phyloP scores from a whole-genome alignment of 2,329 filamentous ascomycete genomes.

The Botrytis porri region DNA sequence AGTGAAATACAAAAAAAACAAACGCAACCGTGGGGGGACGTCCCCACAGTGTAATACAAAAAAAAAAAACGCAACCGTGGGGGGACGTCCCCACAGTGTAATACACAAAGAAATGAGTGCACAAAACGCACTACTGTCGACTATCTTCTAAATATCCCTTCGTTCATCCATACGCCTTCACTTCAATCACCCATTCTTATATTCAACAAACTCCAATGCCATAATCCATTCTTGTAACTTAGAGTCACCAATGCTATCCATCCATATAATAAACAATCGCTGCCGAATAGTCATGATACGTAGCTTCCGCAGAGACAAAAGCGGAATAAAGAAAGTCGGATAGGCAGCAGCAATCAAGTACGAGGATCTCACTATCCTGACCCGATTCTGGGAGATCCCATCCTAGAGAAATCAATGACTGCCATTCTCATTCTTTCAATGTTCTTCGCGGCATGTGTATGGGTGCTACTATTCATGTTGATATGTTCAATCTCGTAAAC shows the following conservation, averaged over 20 bases:
- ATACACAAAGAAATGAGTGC: not conserved
- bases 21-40: not conserved
- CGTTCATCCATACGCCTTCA: not conserved
- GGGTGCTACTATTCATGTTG: not conserved
- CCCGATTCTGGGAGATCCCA: not conserved
- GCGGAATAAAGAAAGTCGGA: not conserved
- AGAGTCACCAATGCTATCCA: not conserved
- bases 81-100: not conserved
- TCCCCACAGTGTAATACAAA: not conserved
- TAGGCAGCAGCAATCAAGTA: not conserved
- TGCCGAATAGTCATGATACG: not conserved
- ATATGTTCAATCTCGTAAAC: slow-evolving; percentile 4
- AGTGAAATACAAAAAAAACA: not conserved
- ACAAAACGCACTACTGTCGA: not conserved
- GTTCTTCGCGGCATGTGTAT: not conserved
- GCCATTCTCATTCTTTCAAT: not conserved
- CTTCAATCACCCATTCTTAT: not conserved
- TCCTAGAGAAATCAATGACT: not conserved
- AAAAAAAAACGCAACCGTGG: not conserved
- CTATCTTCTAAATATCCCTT: not conserved
- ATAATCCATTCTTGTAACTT: not conserved
- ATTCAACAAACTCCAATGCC: not conserved
- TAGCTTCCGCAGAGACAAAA: not conserved
- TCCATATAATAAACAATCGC: not conserved
- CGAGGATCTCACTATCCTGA: not conserved